phyloP scores from a whole-genome alignment of 78 protist genomes.

The Pigoraptor vietnamica region DNA sequence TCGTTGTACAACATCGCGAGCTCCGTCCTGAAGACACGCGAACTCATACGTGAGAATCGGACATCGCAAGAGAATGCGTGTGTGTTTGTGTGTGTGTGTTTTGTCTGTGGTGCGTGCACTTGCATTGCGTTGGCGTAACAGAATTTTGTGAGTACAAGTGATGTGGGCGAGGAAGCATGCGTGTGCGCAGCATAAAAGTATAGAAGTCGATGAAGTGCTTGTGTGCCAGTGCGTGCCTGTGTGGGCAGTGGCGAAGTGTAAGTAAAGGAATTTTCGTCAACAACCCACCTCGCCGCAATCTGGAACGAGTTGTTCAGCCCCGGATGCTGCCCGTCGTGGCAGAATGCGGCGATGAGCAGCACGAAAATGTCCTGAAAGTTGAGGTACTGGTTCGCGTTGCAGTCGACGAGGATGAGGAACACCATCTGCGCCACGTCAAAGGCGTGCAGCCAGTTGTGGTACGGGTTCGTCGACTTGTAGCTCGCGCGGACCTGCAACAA shows the following conservation, averaged over 20 bases:
- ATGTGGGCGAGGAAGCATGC: too few species aligned
- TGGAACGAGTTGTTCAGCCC: constrained; percentile 62
- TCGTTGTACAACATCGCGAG: constrained; percentile 72
- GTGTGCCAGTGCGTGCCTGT: too few species aligned
- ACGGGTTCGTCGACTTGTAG: background rate
- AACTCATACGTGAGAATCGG: background rate
- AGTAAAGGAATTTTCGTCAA: background rate
- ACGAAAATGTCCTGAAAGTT: constrained; percentile 23
- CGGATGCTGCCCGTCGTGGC: constrained; percentile 77
- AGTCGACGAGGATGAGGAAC: background rate
- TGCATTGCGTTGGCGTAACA: too few species aligned
- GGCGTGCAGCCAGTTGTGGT: constrained; percentile 56
- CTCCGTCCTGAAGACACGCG: constrained; percentile 20
- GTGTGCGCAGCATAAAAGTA: too few species aligned
- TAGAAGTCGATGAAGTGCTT: too few species aligned
- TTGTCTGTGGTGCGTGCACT: too few species aligned
- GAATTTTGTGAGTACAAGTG: too few species aligned
- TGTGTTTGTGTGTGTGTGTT: too few species aligned
- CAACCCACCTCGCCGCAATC: background rate
- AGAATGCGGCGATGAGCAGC: constrained; percentile 56
- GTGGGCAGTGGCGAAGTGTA: too few species aligned
- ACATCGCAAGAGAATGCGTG: too few species aligned
- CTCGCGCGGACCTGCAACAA: background rate
- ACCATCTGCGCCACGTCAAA: constrained; percentile 44
- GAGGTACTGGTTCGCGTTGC: background rate